These are phyloP conservation scores for Marvania coccoides DNA, from an alignment of 139 green algal species.

Conservation along the genomic window DNA sequence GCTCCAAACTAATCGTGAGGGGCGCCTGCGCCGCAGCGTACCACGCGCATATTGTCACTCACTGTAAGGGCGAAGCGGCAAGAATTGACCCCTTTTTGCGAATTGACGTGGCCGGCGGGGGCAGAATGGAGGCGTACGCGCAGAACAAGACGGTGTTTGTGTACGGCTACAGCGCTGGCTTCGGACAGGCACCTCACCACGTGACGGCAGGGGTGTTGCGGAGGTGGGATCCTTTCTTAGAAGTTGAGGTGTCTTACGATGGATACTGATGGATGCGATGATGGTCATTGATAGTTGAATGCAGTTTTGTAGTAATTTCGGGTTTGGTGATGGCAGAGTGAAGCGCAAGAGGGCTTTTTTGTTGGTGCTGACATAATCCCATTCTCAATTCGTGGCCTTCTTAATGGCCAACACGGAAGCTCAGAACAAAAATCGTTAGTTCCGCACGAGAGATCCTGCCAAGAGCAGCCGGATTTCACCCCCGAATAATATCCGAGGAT, in stretches of 20 bases:
- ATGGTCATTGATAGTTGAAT: no score
- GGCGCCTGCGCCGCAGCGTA: conserved; percentile 52
- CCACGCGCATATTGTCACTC: conserved; percentile 62
- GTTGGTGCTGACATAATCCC: no score
- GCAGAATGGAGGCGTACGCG: not conserved
- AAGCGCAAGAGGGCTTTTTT: no score
- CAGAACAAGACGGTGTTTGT: conserved; percentile 12
- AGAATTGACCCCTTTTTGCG: conserved; percentile 6
- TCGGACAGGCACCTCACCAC: conserved; percentile 69
- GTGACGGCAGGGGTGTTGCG: conserved; percentile 50
- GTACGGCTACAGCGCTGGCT: conserved; percentile 70
- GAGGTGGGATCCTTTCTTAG: conserved; percentile 52
- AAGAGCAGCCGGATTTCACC: no score
- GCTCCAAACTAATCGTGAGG: conserved; percentile 65
- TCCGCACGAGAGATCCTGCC: no score
- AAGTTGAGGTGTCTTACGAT: conserved; percentile 56
- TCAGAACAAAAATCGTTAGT: no score
- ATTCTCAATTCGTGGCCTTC: no score
- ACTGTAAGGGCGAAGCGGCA: conserved; percentile 14
- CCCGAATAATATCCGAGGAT: no score
- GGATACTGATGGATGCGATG: conserved; percentile 70
- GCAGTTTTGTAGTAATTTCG: no score
- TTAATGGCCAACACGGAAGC: no score
- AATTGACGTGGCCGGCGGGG: not conserved
- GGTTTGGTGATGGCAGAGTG: no score